Evolutionary conservation across 345 rosid genomes (phyloP).

Genomic region (Isatis tinctoria): DNA sequence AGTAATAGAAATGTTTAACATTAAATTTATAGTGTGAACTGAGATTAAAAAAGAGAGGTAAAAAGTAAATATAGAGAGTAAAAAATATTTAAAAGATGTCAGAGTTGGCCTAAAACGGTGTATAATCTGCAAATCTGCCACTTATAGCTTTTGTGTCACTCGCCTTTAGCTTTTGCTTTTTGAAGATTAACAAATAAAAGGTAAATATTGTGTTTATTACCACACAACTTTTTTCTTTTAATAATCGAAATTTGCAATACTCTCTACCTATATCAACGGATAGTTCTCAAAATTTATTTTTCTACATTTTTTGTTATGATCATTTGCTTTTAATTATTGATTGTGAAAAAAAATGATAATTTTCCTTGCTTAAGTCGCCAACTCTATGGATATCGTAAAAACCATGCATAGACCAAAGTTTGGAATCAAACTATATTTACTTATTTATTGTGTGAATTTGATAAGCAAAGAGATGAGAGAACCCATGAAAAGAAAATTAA

Average conservation of each 20-base stretch:
- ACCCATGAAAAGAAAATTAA: background rate
- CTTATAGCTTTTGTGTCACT: constrained; percentile 31
- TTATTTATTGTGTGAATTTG: background rate
- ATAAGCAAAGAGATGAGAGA: constrained; percentile 11
- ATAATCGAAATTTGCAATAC: background rate
- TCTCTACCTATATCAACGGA: background rate
- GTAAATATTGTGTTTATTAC: constrained; percentile 34
- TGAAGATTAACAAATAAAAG: constrained; percentile 32
- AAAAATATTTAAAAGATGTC: constrained; percentile 24
- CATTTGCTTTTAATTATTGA: background rate
- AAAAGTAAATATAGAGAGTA: constrained; percentile 20
- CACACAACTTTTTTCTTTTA: background rate
- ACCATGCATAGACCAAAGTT: background rate
- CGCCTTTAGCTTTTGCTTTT: constrained; percentile 29
- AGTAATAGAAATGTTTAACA: constrained; percentile 21
- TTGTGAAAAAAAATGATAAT: background rate
- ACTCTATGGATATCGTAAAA: background rate
- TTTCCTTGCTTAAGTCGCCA: background rate
- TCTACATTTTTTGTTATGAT: background rate
- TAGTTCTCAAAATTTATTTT: background rate
- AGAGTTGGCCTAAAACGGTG: constrained; percentile 37
- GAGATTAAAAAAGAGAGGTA: background rate
- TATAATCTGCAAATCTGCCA: constrained; percentile 34
- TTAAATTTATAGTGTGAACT: background rate
- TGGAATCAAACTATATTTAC: constrained; percentile 6